A percentile compares a stretch with the other conserved stretches of the same genome.
phyloP scores from a whole-genome alignment of 176 grass and related monocot species.

The Carex myosuroides region DNA sequence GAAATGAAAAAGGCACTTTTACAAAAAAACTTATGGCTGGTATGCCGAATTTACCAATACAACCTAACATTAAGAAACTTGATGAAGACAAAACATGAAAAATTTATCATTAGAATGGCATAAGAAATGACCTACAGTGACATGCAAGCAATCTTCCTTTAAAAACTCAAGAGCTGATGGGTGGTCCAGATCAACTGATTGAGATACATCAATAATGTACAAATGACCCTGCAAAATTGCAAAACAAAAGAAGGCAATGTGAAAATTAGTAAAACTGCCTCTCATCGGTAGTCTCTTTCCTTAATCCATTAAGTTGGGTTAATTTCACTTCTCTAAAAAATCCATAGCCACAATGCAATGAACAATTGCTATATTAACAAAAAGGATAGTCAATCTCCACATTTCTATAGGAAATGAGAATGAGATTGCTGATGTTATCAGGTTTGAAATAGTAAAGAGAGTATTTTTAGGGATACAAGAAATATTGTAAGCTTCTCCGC shows the following conservation, averaged over 20 bases:
- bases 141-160: slow-evolving; percentile 97
- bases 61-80: neutral
- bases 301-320: neutral
- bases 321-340: neutral
- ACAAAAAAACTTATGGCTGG: neutral
- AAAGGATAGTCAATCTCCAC: neutral
- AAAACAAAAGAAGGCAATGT: neutral
- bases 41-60: neutral
- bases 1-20: neutral
- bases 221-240: slow-evolving; percentile 63
- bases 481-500: neutral
- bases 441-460: neutral
- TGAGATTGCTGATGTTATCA: neutral
- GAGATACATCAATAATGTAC: slow-evolving; percentile 98
- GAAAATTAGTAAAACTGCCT: neutral
- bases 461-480: neutral
- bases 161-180: slow-evolving; percentile 78
- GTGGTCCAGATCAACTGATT: slow-evolving; percentile 92
- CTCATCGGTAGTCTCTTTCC: neutral
- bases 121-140: slow-evolving; percentile 54
- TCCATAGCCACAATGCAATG: neutral
- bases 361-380: neutral
- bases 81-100: neutral
- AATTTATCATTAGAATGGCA: neutral
- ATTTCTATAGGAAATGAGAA: neutral